Conservation (phyloP, 73 alveolate genomes). For the Blepharisma stoltei region DNA sequence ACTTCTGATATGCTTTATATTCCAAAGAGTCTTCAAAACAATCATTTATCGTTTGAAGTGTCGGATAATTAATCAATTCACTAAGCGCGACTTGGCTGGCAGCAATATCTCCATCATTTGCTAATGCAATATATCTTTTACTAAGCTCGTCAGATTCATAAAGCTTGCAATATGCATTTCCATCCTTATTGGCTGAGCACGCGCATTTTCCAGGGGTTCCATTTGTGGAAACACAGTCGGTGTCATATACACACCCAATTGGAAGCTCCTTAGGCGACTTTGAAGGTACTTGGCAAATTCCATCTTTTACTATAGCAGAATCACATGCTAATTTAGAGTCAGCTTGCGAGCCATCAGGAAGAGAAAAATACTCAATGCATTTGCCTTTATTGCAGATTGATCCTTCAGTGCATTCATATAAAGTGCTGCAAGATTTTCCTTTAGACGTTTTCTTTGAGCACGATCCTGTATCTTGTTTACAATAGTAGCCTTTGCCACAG, state of each 20-base stretch:
- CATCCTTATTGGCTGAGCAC: background rate
- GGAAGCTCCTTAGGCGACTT: background rate
- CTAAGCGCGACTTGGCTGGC: too few relatives aligned
- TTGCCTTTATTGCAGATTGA: background rate
- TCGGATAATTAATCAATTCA: too few relatives aligned
- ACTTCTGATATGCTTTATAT: too few relatives aligned
- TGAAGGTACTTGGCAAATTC: background rate
- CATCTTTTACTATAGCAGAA: background rate
- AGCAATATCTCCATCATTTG: too few relatives aligned
- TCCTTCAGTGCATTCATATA: background rate
- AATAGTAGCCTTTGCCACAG: too few relatives aligned
- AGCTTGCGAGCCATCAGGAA: background rate
- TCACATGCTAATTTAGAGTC: background rate
- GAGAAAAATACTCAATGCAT: background rate
- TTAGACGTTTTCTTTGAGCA: too few relatives aligned
- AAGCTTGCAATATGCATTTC: background rate
- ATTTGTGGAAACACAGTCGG: background rate
- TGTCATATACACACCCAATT: background rate
- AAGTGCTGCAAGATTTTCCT: background rate
- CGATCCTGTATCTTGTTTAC: too few relatives aligned
- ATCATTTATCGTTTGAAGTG: too few relatives aligned
- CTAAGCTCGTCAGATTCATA: too few relatives aligned
- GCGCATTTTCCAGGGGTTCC: background rate
- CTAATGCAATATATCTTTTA: too few relatives aligned
- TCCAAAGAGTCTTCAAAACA: too few relatives aligned